Evolutionary conservation across 2,329 filamentous ascomycete species (phyloP), one percentile per base, ranked within the genome.

Genomic region (Cadophora sp.): DNA sequence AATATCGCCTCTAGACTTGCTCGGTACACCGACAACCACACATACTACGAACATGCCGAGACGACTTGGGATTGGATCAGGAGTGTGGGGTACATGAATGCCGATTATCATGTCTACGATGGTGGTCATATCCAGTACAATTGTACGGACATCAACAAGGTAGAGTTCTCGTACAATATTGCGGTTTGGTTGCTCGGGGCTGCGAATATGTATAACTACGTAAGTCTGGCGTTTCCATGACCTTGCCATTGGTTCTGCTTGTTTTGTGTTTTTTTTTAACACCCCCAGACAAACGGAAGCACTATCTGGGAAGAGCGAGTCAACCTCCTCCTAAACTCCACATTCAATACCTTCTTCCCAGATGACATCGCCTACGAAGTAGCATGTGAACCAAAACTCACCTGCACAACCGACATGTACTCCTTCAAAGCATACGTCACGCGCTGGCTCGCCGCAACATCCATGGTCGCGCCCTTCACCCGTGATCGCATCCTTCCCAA

Each of bases 41-140:
- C 91, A 0, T 97, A 97, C 76, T 83, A 86, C 9, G 85, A 92
- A 14, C 94, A 91, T 91, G 93, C 92, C 0, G 83, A 87, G 67
- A 89, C 83, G 73, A 82, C 90, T 11, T 97, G 89, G 76, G 83
- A 89, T 59, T 93, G 90, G 90, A 82, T 88, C 71, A 74, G 77
- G 11, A 73, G 76, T 0, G 80, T 85, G 11, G 83, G 85, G 0
- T 82, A 93, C 63, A 89, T 92, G 86, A 83, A 85, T 66, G 69
- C 74, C 0, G 76, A 82, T 3, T 88, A 81, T 75, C 80, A 83
- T 61, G 80, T 92, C n/a, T 85, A 80, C 71, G 90, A 89, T 78
- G 86, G 86, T 61, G 81, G 82, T 4, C 80, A 81, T 41, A 78
- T 80, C 58, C 76, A 78, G 64, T 64, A 70, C 43, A 81, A 80